These are phyloP conservation scores for Cladosporium colombiae DNA, from an alignment of 2,329 filamentous ascomycete species.

Conservation along the genomic window DNA sequence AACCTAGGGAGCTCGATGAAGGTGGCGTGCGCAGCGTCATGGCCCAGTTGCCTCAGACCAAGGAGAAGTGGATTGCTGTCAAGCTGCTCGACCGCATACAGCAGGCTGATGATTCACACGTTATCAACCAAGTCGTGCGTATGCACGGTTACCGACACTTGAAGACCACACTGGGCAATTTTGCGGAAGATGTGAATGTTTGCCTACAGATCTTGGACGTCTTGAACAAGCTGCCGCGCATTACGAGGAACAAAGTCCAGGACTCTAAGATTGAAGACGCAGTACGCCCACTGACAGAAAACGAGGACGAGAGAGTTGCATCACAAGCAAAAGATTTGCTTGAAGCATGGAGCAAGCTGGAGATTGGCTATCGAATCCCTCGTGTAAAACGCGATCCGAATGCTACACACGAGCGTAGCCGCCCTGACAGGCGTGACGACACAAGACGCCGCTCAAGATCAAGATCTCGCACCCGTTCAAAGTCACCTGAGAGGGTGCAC, in stretches of 20 bases:
- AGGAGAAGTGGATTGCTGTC: constrained; percentile 98
- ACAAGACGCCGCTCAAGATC: constrained; percentile 52
- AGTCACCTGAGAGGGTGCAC: constrained; percentile 47
- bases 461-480: constrained; percentile 48
- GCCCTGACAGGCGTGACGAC: constrained; percentile 60
- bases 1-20: constrained; percentile 76
- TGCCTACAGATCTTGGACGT: constrained; percentile 88
- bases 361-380: constrained; percentile 89
- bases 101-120: constrained; percentile 79
- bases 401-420: constrained; percentile 56
- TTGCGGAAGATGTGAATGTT: constrained; percentile 86
- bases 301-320: constrained; percentile 68
- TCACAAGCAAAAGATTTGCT: constrained; percentile 70
- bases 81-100: constrained; percentile 90
- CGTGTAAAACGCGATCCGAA: constrained; percentile 81
- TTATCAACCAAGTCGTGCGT: constrained; percentile 83
- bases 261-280: constrained; percentile 92
- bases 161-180: constrained; percentile 80
- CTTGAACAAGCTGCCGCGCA: constrained; percentile 80
- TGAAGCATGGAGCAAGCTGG: constrained; percentile 83
- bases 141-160: constrained; percentile 98
- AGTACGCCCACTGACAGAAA: constrained; percentile 67
- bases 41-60: constrained; percentile 94
- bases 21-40: constrained; percentile 90
- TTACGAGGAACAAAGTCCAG: constrained; percentile 95